Percentiles rank a stretch among this genome's conserved stretches.
phyloP scores from a whole-genome alignment of 306 rosid species.

The Gastrolobium bilobum region DNA sequence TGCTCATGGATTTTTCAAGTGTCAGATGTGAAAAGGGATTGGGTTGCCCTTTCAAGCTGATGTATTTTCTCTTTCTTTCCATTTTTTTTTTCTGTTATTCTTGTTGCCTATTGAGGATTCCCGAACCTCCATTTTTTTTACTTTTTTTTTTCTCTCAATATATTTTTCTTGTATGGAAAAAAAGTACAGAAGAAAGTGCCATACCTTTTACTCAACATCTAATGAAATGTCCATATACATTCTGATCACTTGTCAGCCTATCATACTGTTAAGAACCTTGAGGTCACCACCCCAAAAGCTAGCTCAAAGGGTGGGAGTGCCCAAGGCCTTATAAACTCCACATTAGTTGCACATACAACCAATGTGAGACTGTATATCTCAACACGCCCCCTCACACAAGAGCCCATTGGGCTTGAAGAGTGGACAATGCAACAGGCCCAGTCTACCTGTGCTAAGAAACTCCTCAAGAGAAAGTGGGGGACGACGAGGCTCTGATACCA shows the following conservation, averaged over 20 bases:
- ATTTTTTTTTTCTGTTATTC: not conserved
- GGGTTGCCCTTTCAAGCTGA: conserved; percentile 13
- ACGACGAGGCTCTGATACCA: too few species aligned
- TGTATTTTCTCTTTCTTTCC: not conserved
- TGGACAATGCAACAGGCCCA: too few species aligned
- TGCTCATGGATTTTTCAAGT: conserved; percentile 26
- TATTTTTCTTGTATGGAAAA: not conserved
- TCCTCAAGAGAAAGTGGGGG: too few species aligned
- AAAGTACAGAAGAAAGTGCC: conserved; percentile 5
- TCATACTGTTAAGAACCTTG: too few species aligned
- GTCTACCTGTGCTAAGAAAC: too few species aligned
- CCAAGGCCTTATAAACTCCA: too few species aligned
- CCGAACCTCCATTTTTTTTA: not conserved
- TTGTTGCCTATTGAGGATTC: not conserved
- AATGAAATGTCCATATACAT: conserved; percentile 1
- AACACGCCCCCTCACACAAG: too few species aligned
- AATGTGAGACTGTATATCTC: too few species aligned
- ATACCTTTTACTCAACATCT: not conserved
- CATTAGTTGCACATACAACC: too few species aligned
- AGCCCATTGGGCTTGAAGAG: too few species aligned
- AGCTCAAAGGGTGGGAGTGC: too few species aligned
- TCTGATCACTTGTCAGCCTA: not conserved
- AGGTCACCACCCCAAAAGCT: too few species aligned
- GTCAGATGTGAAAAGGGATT: conserved; percentile 17
- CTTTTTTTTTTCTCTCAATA: not conserved